Conservation (phyloP, 306 rosid species). For the Benincasa hispida region DNA sequence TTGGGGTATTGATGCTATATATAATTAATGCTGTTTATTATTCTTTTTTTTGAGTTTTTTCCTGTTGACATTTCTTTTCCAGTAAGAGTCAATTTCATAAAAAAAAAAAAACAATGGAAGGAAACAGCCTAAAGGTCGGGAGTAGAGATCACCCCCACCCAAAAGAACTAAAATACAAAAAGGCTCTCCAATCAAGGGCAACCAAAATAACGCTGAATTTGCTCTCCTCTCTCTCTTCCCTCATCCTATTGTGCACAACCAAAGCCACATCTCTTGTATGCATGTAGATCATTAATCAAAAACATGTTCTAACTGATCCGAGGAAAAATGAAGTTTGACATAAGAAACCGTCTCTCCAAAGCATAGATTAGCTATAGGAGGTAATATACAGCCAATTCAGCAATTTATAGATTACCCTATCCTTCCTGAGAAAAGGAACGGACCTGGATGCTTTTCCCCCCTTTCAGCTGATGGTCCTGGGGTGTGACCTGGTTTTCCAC, state of each 20-base stretch:
- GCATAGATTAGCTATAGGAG: neutral
- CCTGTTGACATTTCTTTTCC: neutral
- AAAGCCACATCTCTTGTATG: neutral
- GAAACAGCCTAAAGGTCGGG: slow-evolving; percentile 3
- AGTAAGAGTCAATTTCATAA: neutral
- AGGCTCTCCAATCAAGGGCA: neutral
- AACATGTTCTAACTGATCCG: neutral
- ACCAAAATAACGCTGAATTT: neutral
- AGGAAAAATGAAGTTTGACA: neutral
- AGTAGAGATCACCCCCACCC: neutral
- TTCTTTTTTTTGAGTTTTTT: neutral
- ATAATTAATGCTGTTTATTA: neutral
- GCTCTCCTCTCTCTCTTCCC: neutral
- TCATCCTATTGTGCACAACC: neutral
- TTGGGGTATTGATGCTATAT: neutral
- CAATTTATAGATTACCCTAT: slow-evolving; percentile 13
- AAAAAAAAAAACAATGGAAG: neutral
- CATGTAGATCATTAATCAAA: slow-evolving; percentile 4
- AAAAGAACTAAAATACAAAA: slow-evolving; percentile 1
- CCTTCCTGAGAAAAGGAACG: slow-evolving; percentile 9
- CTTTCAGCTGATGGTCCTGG: slow-evolving; percentile 64
- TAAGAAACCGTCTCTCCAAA: neutral
- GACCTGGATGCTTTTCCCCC: slow-evolving; percentile 74
- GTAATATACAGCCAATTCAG: neutral
- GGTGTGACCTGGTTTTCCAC: slow-evolving; percentile 54